Evolutionary conservation across 257 asterid genomes (phyloP).

Genomic region (Salvia miltiorrhiza): DNA sequence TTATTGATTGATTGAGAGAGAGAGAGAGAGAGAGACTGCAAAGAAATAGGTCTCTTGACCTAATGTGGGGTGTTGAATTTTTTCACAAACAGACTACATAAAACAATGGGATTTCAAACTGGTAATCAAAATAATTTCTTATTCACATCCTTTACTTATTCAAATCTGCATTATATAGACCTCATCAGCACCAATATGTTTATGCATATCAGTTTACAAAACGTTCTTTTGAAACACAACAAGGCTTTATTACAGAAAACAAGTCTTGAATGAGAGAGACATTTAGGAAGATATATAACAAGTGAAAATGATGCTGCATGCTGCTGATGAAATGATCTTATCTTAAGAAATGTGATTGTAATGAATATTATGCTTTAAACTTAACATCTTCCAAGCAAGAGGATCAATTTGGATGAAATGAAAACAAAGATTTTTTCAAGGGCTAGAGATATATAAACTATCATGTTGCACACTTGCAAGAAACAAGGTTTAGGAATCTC

Average conservation of each 20-base stretch:
- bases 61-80: not conserved
- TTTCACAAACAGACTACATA: not conserved
- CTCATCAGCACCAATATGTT: not conserved
- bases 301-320: not conserved
- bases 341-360: not conserved
- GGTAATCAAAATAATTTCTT: not conserved
- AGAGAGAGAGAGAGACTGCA: too few species aligned
- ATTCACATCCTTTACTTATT: not conserved
- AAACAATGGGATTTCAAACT: not conserved
- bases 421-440: not conserved
- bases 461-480: not conserved
- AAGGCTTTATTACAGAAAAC: not conserved
- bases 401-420: not conserved
- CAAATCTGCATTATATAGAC: not conserved
- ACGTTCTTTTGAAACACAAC: not conserved
- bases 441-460: not conserved
- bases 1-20: too few species aligned
- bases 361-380: not conserved
- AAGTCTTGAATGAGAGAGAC: not conserved
- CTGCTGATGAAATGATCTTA: not conserved
- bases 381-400: not conserved
- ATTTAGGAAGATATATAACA: not conserved
- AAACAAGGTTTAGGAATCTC: conserved; percentile 12
- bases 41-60: not conserved
- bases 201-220: not conserved